These are phyloP conservation scores for Paspalum notatum DNA, from an alignment of 176 grass and related monocot species.

Conservation along the genomic window DNA sequence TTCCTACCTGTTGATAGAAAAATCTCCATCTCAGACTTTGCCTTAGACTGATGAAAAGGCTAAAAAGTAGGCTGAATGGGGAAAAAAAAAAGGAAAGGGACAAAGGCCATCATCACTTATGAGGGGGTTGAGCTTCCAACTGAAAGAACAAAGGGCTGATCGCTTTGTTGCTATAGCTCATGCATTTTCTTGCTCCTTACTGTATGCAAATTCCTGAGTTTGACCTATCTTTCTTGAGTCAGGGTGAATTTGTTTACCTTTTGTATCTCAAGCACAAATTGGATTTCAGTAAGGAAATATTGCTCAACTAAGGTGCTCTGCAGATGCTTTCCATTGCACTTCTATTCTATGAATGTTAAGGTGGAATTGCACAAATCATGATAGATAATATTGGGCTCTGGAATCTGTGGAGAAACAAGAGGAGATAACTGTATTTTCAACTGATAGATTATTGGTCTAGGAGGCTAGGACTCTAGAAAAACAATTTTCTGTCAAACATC, in stretches of 20 bases:
- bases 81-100: not conserved
- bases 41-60: not conserved
- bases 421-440: not conserved
- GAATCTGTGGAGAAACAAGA: conserved; percentile 25
- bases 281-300: not conserved
- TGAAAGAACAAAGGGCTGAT: not conserved
- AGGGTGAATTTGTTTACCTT: not conserved
- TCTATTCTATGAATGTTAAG: not conserved
- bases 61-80: conserved; percentile 23
- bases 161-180: not conserved
- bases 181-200: not conserved
- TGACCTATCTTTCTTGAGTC: not conserved
- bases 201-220: not conserved
- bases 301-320: not conserved
- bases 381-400: too few species aligned
- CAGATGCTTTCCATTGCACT: not conserved
- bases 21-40: not conserved
- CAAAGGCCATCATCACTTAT: not conserved
- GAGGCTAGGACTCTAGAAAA: not conserved
- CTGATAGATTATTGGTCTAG: not conserved
- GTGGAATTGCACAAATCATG: too few species aligned
- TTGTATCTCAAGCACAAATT: not conserved
- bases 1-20: too few species aligned
- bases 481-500: not conserved
- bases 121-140: not conserved